Percentiles rank a stretch among this genome's conserved stretches.
phyloP scores from a whole-genome alignment of 768 basidiomycete species.

The Obba rivulosa region DNA sequence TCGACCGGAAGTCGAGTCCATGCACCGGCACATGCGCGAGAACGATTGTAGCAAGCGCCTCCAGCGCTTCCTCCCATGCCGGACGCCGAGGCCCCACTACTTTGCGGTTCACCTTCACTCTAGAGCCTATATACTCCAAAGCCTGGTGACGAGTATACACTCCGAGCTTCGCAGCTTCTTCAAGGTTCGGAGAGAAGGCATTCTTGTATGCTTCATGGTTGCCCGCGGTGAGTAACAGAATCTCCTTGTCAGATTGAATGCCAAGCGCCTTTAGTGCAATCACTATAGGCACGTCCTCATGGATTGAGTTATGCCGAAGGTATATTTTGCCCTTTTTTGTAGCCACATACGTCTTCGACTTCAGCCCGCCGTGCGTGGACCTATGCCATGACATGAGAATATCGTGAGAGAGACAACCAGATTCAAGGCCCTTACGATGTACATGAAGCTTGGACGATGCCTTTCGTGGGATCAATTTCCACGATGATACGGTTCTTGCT shows the following conservation, averaged over 20 bases:
- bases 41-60: slow-evolving; percentile 95
- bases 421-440: slow-evolving; percentile 72
- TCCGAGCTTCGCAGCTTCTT: slow-evolving; percentile 89
- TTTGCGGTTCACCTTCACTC: slow-evolving; percentile 83
- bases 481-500: slow-evolving; percentile 99
- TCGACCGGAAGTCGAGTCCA: slow-evolving; percentile 84
- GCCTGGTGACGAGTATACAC: slow-evolving; percentile 93
- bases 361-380: slow-evolving; percentile 77
- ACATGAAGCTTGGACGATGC: slow-evolving; percentile 89
- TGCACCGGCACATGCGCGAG: slow-evolving; percentile 93
- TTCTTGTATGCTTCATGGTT: slow-evolving; percentile 83
- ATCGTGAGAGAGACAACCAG: background rate
- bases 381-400: slow-evolving; percentile 29
- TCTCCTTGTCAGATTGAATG: slow-evolving; percentile 96
- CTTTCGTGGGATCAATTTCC: slow-evolving; percentile 87
- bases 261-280: slow-evolving; percentile 96
- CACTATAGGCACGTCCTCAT: slow-evolving; percentile 94
- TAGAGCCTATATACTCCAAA: slow-evolving; percentile 88
- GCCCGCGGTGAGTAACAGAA: slow-evolving; percentile 89
- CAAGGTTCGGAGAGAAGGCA: slow-evolving; percentile 85
- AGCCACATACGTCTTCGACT: slow-evolving; percentile 96
- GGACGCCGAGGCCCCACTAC: slow-evolving; percentile 80
- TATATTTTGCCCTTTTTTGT: slow-evolving; percentile 95
- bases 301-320: slow-evolving; percentile 94
- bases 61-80: slow-evolving; percentile 90